phyloP scores from a whole-genome alignment of 2,329 filamentous ascomycete genomes.

The Helminthosporium solani region DNA sequence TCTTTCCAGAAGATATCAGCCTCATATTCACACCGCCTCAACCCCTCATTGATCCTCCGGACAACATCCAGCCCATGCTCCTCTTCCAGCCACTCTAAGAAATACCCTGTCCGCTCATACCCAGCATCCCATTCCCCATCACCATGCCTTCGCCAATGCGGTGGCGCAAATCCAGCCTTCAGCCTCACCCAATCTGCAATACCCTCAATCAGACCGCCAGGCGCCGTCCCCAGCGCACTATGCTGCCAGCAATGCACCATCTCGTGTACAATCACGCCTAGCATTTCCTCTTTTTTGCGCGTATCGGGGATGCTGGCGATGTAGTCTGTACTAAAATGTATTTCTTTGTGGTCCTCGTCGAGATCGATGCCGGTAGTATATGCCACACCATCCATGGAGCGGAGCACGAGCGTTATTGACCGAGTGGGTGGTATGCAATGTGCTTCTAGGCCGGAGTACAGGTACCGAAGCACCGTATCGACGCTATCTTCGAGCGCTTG shows the following conservation, averaged over 20 bases:
- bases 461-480: conserved; percentile 65
- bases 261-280: conserved; percentile 85
- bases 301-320: conserved; percentile 50
- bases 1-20: conserved; percentile 67
- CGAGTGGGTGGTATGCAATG: conserved; percentile 63
- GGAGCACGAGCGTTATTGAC: conserved; percentile 80
- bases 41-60: conserved; percentile 63
- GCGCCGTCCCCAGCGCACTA: conserved; percentile 58
- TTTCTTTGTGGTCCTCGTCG: conserved; percentile 86
- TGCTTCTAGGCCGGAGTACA: conserved; percentile 57
- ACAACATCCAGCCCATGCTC: conserved; percentile 55
- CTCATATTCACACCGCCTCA: conserved; percentile 65
- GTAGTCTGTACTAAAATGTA: conserved; percentile 81
- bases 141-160: conserved; percentile 71
- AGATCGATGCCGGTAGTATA: conserved; percentile 82
- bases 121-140: conserved; percentile 76
- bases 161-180: conserved; percentile 68
- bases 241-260: conserved; percentile 95
- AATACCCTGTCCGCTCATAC: conserved; percentile 90
- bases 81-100: conserved; percentile 79
- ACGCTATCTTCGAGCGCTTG: conserved; percentile 64
- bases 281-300: conserved; percentile 61
- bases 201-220: conserved; percentile 80
- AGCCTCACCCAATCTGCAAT: conserved; percentile 92
- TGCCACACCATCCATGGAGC: conserved; percentile 79